A percentile compares a stretch with the other conserved stretches of the same genome.
Evolutionary conservation across 2,329 filamentous ascomycete genomes (phyloP).

Genomic region (Paramyrothecium roridum): DNA sequence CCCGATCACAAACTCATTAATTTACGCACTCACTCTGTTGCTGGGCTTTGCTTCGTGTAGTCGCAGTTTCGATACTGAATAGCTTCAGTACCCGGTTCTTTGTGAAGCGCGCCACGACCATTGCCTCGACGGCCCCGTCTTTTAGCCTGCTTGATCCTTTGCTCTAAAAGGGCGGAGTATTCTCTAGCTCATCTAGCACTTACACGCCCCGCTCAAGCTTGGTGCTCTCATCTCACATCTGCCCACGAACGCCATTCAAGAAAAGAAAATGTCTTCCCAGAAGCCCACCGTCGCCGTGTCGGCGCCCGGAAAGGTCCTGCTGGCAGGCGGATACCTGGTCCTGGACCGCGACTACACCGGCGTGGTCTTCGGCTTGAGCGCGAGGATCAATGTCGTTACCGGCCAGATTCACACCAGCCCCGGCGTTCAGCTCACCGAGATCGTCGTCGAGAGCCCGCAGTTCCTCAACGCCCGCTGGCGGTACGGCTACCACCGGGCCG

Average conservation of each 20-base stretch:
- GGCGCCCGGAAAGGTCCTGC: conserved; percentile 91
- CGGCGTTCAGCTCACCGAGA: conserved; percentile 65
- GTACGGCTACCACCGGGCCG: conserved; percentile 72
- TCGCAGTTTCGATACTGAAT: neutral
- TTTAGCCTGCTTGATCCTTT: too few species aligned
- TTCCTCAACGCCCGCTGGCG: conserved; percentile 85
- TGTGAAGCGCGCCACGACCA: too few species aligned
- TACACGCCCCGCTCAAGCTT: neutral
- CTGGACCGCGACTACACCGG: conserved; percentile 85
- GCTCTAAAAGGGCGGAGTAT: neutral
- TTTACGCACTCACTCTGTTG: neutral
- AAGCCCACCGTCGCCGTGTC: conserved; percentile 63
- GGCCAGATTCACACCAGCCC: conserved; percentile 54
- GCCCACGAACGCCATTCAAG: neutral
- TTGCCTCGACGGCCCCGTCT: too few species aligned
- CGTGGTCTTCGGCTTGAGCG: conserved; percentile 64
- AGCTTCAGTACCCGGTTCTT: neutral
- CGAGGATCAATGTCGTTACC: conserved; percentile 64
- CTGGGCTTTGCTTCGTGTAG: neutral
- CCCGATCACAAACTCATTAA: neutral
- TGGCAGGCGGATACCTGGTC: conserved; percentile 92
- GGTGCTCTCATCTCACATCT: neutral
- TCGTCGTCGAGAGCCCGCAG: conserved; percentile 88
- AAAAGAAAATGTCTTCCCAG: conserved; percentile 12
- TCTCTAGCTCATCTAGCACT: neutral